These are phyloP conservation scores for Venustampulla echinocandica DNA, from an alignment of 495 filamentous ascomycete genomes.

Conservation along the genomic window DNA sequence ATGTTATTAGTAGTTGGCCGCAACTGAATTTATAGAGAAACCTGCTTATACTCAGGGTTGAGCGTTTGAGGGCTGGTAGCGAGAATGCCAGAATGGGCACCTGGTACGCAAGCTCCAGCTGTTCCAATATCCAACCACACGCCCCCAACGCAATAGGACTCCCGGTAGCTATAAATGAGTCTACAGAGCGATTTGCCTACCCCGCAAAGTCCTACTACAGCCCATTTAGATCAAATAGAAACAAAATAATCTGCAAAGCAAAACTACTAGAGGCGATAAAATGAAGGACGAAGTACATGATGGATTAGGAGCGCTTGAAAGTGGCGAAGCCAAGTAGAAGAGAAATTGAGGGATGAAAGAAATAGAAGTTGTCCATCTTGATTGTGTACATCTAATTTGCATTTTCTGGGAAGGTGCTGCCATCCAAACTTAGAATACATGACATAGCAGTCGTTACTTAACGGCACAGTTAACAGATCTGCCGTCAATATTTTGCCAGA, in stretches of 20 bases:
- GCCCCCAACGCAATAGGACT: constrained; percentile 35
- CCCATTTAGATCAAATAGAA: constrained; percentile 28
- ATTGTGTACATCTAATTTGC: too few relatives aligned
- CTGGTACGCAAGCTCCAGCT: constrained; percentile 37
- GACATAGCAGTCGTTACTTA: too few relatives aligned
- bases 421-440: too few relatives aligned
- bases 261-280: constrained; percentile 37
- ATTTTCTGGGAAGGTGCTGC: too few relatives aligned
- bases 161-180: constrained; percentile 39
- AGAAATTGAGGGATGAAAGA: constrained; percentile 9
- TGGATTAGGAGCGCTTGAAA: constrained; percentile 20
- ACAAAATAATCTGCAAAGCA: constrained; percentile 38
- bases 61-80: constrained; percentile 44
- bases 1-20: not conserved
- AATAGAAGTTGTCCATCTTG: constrained; percentile 12
- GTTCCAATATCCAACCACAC: constrained; percentile 51
- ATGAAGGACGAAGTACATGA: constrained; percentile 37
- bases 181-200: constrained; percentile 37
- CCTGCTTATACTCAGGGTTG: constrained; percentile 43
- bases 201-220: constrained; percentile 29
- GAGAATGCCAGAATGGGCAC: constrained; percentile 42
- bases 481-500: too few relatives aligned
- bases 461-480: too few relatives aligned
- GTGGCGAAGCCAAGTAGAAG: constrained; percentile 17
- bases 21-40: not conserved